Evolutionary conservation across 1,139 yeast species (phyloP).

Genomic region (Geotrichum histeridarum): DNA sequence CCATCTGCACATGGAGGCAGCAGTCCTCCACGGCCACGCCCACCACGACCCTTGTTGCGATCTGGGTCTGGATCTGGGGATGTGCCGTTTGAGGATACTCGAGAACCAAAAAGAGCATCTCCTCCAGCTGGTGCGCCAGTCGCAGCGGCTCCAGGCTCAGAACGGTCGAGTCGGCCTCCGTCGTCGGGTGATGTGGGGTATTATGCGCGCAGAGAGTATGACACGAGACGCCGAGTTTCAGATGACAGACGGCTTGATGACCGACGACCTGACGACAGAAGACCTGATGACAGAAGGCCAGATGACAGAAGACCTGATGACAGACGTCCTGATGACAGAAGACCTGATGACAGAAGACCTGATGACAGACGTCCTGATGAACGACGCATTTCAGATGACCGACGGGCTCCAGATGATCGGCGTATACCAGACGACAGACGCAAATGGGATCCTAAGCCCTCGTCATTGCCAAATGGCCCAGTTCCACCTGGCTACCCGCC

Average conservation of each 20-base stretch:
- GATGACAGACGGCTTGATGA: too few species aligned
- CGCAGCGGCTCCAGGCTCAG: not conserved
- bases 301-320: too few species aligned
- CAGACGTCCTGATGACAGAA: too few species aligned
- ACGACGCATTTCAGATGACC: too few species aligned
- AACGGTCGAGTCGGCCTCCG: not conserved
- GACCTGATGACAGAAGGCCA: too few species aligned
- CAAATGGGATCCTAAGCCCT: not conserved
- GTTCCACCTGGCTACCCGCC: conserved; percentile 17
- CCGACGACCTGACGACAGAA: too few species aligned
- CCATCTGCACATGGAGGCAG: not conserved
- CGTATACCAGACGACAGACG: conserved; percentile 13
- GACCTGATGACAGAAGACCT: too few species aligned
- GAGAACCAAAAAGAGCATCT: too few species aligned
- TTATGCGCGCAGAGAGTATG: conserved; percentile 18
- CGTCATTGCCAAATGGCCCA: not conserved
- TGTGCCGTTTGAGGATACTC: too few species aligned
- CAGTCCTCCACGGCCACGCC: conserved; percentile 11
- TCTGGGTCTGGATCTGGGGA: too few species aligned
- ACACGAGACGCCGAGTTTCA: conserved; percentile 9
- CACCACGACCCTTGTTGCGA: not conserved
- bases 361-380: too few species aligned
- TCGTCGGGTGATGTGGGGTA: not conserved
- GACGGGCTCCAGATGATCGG: not conserved
- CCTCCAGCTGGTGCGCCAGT: too few species aligned